phyloP scores from a whole-genome alignment of 306 rosid genomes.

The Cyclanthera cordifolia region DNA sequence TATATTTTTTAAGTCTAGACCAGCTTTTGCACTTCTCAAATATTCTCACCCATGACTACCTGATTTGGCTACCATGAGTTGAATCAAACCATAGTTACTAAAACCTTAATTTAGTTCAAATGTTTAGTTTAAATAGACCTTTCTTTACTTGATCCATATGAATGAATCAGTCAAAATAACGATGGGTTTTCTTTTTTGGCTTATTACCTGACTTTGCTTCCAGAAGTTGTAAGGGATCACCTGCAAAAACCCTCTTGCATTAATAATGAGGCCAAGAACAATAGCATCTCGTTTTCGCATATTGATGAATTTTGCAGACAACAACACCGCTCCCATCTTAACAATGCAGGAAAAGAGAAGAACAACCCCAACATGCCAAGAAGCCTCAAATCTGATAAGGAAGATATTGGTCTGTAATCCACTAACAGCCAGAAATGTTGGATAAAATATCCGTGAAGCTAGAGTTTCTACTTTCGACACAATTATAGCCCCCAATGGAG shows the following conservation, averaged over 20 bases:
- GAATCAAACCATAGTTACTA: background rate
- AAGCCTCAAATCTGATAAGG: background rate
- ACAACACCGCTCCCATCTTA: slow-evolving; percentile 41
- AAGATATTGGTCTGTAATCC: slow-evolving; percentile 45
- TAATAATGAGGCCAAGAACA: slow-evolving; percentile 44
- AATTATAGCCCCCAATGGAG: slow-evolving; percentile 48
- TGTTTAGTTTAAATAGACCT: background rate
- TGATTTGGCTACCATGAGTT: no score
- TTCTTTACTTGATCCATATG: background rate
- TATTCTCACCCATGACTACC: no score
- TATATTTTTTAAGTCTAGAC: no score
- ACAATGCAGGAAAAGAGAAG: slow-evolving; percentile 16
- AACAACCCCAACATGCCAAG: slow-evolving; percentile 18
- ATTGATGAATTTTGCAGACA: slow-evolving; percentile 28
- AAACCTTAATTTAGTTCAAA: background rate
- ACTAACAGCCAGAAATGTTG: slow-evolving; percentile 39
- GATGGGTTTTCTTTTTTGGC: background rate
- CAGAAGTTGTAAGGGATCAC: slow-evolving; percentile 33
- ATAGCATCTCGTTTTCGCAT: slow-evolving; percentile 26
- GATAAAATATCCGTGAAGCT: slow-evolving; percentile 30
- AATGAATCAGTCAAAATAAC: background rate
- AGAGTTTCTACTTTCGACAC: slow-evolving; percentile 31
- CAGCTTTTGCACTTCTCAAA: no score
- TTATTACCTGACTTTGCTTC: slow-evolving; percentile 31
- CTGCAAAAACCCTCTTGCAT: slow-evolving; percentile 52